phyloP scores from a whole-genome alignment of 2,329 filamentous ascomycete genomes.

The Botrytis porri region DNA sequence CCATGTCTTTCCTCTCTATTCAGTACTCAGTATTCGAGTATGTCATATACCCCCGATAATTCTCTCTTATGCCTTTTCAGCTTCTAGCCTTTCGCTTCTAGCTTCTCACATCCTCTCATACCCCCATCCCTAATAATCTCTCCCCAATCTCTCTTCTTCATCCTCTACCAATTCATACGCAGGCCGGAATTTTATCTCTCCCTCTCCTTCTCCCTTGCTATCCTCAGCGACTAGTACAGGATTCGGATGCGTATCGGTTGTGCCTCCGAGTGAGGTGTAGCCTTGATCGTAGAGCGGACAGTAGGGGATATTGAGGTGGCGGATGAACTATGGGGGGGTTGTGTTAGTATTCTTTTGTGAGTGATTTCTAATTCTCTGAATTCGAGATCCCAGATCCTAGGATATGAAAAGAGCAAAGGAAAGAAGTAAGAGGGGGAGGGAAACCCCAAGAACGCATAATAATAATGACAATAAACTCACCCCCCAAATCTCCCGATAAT shows the following conservation, averaged over 20 bases:
- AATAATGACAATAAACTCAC: constrained; percentile 51
- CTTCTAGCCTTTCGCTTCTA: neutral
- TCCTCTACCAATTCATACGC: constrained; percentile 75
- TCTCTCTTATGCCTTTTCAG: neutral
- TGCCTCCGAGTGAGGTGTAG: constrained; percentile 90
- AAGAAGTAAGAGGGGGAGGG: neutral
- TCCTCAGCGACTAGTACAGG: constrained; percentile 57
- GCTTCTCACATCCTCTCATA: neutral
- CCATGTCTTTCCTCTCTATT: neutral
- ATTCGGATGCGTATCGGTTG: constrained; percentile 84
- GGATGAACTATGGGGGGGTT: constrained; percentile 62
- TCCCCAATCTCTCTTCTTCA: constrained; percentile 73
- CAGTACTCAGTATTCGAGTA: neutral
- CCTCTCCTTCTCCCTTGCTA: constrained; percentile 35
- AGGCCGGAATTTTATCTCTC: constrained; percentile 56
- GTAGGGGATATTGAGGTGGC: constrained; percentile 75
- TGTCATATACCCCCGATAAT: neutral
- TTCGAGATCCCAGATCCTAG: fast-evolving
- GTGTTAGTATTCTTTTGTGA: neutral
- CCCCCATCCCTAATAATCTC: constrained; percentile 49
- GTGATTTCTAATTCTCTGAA: neutral
- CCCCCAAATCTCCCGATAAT: constrained; percentile 91
- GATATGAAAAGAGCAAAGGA: neutral
- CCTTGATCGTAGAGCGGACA: constrained; percentile 84
- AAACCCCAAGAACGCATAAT: neutral